Evolutionary conservation across 2,329 filamentous ascomycete genomes (phyloP), one percentile per base, ranked within the genome.

Genomic region (Paecilomyces niveus): DNA sequence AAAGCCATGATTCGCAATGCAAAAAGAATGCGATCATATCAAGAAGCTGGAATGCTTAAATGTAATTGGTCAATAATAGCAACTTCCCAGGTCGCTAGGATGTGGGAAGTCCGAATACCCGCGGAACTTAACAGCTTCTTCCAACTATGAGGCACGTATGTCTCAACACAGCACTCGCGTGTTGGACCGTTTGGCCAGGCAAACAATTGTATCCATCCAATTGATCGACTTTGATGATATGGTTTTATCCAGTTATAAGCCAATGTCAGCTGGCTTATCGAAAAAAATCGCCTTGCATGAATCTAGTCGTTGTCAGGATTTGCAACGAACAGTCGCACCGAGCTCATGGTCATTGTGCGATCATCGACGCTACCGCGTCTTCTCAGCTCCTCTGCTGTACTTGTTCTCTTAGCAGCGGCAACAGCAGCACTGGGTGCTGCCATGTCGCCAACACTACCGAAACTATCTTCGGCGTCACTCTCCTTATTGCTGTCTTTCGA

Each of bases 371-470:
- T 80, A 21, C 77, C 78, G 58, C 77, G 70, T 55, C 78, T 72
- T 62, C 75, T 70, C 59, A 80, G 64, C 57, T 79, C 77, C 18
- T 78, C 77, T 9, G 73, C 71, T 58, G 70, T 75, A 50, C 74
- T 74, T 26, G 70, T 71, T 57, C 77, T 76, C 24, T 74, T 67
- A 33, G 70, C 64, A 11, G 75, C 74, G 2, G 69, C 61, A 39
- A 67, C 75, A 22, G 71, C 74, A 10, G 76, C 71, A 61, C 65
- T 76, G 1, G 78, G 73, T 57, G 75, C 72, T 64, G 75, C 69
- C 70, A 86, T 78, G 32, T 81, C 78, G 21, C 79, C 80, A 39
- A 84, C 68, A 4, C 77, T 76, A 26, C 83, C 83, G 67, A 85
- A 85, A 57, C 76, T 77, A 59, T 82, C 78, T 61, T 84, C 81